These are phyloP conservation scores for Coemansia sp. DNA, from an alignment of 192 early-diverging fungal genomes.

Conservation along the genomic window DNA sequence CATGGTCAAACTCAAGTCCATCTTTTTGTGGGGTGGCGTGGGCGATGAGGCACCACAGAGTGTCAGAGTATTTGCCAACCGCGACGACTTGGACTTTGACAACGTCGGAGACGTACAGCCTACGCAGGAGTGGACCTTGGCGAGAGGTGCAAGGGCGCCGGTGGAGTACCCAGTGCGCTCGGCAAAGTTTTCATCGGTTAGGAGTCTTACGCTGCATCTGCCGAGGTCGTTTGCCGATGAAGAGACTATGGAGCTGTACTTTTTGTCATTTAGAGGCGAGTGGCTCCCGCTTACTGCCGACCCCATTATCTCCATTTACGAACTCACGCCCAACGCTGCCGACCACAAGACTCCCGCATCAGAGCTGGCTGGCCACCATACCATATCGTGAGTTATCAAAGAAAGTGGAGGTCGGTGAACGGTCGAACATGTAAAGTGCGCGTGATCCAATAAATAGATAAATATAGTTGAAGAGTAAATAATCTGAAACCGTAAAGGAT, in stretches of 20 bases:
- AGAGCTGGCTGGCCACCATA: slow-evolving; percentile 54
- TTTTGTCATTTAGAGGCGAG: slow-evolving; percentile 92
- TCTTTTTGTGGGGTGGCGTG: slow-evolving; percentile 71
- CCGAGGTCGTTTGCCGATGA: slow-evolving; percentile 79
- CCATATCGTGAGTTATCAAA: neutral
- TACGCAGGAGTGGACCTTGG: slow-evolving; percentile 84
- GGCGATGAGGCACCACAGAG: slow-evolving; percentile 64
- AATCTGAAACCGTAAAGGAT: too few species aligned
- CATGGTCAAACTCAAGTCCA: slow-evolving; percentile 87
- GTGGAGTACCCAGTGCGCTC: slow-evolving; percentile 69
- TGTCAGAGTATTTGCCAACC: slow-evolving; percentile 89
- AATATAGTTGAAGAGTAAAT: too few species aligned
- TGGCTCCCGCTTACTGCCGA: slow-evolving; percentile 73
- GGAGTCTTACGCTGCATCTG: slow-evolving; percentile 82
- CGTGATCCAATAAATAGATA: too few species aligned
- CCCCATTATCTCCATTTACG: slow-evolving; percentile 75
- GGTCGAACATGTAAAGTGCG: too few species aligned
- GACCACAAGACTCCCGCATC: slow-evolving; percentile 68
- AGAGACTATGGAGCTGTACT: slow-evolving; percentile 65
- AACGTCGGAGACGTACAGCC: slow-evolving; percentile 66
- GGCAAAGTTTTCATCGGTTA: slow-evolving; percentile 77
- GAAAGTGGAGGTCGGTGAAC: too few species aligned
- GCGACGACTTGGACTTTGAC: slow-evolving; percentile 91
- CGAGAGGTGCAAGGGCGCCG: slow-evolving; percentile 59
- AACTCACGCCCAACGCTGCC: slow-evolving; percentile 70